Percentiles rank a stretch among this genome's conserved stretches.
These are phyloP conservation scores for Paraphaeosphaeria minitans DNA, from an alignment of 2,329 filamentous ascomycete species.

Conservation along the genomic window DNA sequence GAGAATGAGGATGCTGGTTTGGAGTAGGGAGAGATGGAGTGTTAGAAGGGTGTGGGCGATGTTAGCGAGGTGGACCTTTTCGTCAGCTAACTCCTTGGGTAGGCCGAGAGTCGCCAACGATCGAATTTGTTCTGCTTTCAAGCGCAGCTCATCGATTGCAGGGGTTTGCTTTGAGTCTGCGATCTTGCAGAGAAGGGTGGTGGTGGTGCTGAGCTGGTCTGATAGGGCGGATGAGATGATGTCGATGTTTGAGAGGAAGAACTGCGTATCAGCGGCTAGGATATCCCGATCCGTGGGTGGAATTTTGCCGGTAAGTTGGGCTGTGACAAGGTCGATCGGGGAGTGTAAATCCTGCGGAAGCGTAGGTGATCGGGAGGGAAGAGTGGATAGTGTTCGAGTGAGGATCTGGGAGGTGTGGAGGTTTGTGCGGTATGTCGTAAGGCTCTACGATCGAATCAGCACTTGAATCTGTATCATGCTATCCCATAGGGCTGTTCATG, in stretches of 20 bases:
- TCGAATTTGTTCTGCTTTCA: slow-evolving; percentile 17
- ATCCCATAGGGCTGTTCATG: background rate
- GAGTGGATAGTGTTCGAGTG: slow-evolving; percentile 38
- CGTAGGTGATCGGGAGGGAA: slow-evolving; percentile 41
- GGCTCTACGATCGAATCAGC: slow-evolving; percentile 34
- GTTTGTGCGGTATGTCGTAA: slow-evolving; percentile 42
- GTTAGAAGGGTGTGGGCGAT: slow-evolving; percentile 40
- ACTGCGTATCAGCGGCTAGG: slow-evolving; percentile 46
- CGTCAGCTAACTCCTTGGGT: slow-evolving; percentile 29
- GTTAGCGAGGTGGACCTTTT: slow-evolving; percentile 42
- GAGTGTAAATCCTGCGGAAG: slow-evolving; percentile 52
- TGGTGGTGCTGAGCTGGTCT: slow-evolving; percentile 35
- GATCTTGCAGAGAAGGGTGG: slow-evolving; percentile 41
- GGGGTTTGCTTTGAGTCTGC: slow-evolving; percentile 28
- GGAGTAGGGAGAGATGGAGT: slow-evolving; percentile 45
- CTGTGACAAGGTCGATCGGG: slow-evolving; percentile 49
- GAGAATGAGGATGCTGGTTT: slow-evolving; percentile 49
- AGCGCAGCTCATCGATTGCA: slow-evolving; percentile 15
- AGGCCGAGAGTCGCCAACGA: slow-evolving; percentile 22
- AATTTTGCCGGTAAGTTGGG: slow-evolving; percentile 47
- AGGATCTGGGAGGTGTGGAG: slow-evolving; percentile 42
- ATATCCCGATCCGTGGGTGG: slow-evolving; percentile 45
- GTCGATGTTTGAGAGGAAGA: slow-evolving; percentile 48
- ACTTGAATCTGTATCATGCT: background rate
- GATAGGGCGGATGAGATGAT: slow-evolving; percentile 44